A percentile compares a stretch with the other conserved stretches of the same genome.
phyloP scores from a whole-genome alignment of 768 basidiomycete species.

The Suillus decipiens region DNA sequence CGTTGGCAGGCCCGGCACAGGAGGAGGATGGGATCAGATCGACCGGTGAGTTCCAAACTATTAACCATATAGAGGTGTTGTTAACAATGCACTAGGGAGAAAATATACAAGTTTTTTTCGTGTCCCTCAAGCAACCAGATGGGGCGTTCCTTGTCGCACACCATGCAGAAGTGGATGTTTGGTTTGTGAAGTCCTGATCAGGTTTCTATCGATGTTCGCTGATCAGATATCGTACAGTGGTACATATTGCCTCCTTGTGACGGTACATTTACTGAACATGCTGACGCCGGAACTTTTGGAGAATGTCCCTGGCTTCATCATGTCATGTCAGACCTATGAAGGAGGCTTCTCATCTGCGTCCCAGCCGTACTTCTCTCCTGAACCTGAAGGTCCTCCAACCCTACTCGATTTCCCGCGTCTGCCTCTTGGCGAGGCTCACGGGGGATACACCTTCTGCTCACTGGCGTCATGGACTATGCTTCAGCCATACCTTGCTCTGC shows the following conservation, averaged over 20 bases:
- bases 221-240: conserved; percentile 52
- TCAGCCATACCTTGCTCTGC: conserved; percentile 48
- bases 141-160: conserved; percentile 90
- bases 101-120: conserved; percentile 86
- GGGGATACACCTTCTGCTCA: conserved; percentile 96
- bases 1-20: conserved; percentile 68
- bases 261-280: conserved; percentile 80
- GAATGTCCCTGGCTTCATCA: conserved; percentile 77
- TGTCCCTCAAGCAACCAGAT: conserved; percentile 89
- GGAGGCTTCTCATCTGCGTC: conserved; percentile 89
- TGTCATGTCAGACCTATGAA: conserved; percentile 95
- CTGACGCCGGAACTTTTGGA: conserved; percentile 85
- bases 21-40: conserved; percentile 86
- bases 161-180: conserved; percentile 91
- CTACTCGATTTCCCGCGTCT: conserved; percentile 57
- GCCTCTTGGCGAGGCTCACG: conserved; percentile 92
- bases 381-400: conserved; percentile 18
- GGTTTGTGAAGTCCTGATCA: conserved; percentile 47
- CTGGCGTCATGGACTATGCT: conserved; percentile 83
- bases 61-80: neutral
- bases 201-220: neutral
- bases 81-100: conserved; percentile 46
- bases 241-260: conserved; percentile 87
- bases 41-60: conserved; percentile 54
- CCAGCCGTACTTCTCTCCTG: conserved; percentile 57